Percentiles rank a stretch among this genome's conserved stretches.
Evolutionary conservation across 306 rosid species (phyloP).

Genomic region (Argentina anserina): DNA sequence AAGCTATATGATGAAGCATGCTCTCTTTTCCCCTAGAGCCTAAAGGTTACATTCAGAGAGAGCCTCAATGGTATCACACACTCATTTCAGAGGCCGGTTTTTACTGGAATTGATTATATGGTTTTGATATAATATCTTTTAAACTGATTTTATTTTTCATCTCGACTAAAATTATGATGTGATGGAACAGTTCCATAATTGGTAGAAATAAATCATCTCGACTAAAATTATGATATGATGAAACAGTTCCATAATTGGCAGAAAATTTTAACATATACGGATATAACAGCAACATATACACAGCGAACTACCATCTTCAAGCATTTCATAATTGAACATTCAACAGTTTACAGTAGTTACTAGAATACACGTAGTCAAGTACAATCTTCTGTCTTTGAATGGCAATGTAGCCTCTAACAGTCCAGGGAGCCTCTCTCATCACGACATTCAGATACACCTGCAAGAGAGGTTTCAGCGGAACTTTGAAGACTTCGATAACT

Average conservation of each 20-base stretch:
- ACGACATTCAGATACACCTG: slow-evolving; percentile 1
- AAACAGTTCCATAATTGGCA: neutral
- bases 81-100: neutral
- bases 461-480: neutral
- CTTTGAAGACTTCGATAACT: neutral
- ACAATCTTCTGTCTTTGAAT: neutral
- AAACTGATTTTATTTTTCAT: neutral
- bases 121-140: neutral
- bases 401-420: neutral
- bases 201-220: neutral
- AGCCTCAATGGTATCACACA: neutral
- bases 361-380: neutral
- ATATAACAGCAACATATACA: neutral
- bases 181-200: neutral
- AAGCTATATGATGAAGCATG: neutral
- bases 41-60: neutral
- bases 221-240: neutral
- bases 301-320: neutral
- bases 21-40: neutral
- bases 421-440: neutral
- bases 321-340: neutral
- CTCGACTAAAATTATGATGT: neutral
- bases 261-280: neutral
- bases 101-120: neutral
- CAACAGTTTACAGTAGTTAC: neutral